Base-by-base conservation (phyloP, 2,329 filamentous ascomycete species). In the Aspergillus awamori region DNA sequence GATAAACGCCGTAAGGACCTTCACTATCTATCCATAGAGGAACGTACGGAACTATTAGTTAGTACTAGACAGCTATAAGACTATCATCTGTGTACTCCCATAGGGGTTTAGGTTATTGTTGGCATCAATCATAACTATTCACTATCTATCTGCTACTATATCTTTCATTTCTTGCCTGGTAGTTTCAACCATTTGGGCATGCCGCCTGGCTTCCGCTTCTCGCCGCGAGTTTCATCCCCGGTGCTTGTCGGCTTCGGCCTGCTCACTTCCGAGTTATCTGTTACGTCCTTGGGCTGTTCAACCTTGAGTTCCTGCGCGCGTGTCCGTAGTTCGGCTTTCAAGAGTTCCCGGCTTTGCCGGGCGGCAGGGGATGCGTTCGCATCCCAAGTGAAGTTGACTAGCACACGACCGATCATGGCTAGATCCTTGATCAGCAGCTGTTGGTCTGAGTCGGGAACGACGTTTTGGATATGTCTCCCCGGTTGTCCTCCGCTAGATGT, bases 301-400 rank as follows among this genome's bases (percentile, higher is more conserved):
- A 76, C 82, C 68, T 86, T 86, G 61, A 95, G 80, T 61, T 88
- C 84, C 72, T 84, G 84, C 1, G 91, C 92, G 69, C 86, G 82
- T 56, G 83, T 81, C 28, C 86, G 84, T 56, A 89, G 81, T 26
- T 86, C 84, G 45, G 79, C 74, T 63, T 86, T 88, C 59, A 95
- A 76, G 56, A 90, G 86, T 15, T 84, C 79, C 24, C 67, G 70
- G 52, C 82, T 83, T 61, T 70, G 70, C 39, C 88, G 81, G 4
- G 83, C 84, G 10, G 82, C 78, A 1, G 79, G 70, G n/a, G 84
- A 81, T 1, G 88, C 89, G 39, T 76, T 81, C 51, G 88, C 84
- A 20, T 87, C 86, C 91, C 92, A 96, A 1, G 87, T 78, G 63
- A 96, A 84, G 62, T 89, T 94, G 47, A 97, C 80, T 8, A 96